Evolutionary conservation across 495 filamentous ascomycete genomes (phyloP).

Genomic region (Hypoxylon crocopeplum): DNA sequence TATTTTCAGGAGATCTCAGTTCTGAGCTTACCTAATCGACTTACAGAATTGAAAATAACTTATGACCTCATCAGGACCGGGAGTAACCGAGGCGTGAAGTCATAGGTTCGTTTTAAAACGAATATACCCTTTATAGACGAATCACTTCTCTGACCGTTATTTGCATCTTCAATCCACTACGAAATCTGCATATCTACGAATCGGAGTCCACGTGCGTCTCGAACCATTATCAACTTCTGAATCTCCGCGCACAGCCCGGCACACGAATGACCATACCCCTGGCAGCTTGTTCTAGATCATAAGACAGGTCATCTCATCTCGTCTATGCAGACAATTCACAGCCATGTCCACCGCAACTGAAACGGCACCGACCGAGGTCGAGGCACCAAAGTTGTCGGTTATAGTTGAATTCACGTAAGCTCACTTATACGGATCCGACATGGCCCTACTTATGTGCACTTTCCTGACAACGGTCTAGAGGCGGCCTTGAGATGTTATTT

Average conservation of each 20-base stretch:
- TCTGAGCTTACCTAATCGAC: slow-evolving; percentile 15
- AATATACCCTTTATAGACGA: too few species aligned
- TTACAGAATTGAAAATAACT: too few species aligned
- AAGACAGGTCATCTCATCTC: background rate
- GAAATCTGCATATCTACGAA: slow-evolving; percentile 4
- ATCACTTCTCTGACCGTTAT: too few species aligned
- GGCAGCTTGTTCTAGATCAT: background rate
- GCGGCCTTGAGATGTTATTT: slow-evolving; percentile 96
- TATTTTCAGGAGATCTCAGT: background rate
- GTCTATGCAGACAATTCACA: background rate
- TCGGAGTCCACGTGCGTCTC: slow-evolving; percentile 13
- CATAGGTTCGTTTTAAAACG: too few species aligned
- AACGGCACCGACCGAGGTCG: slow-evolving; percentile 16
- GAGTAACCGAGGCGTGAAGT: background rate
- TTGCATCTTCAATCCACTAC: background rate
- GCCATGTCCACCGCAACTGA: slow-evolving; percentile 29
- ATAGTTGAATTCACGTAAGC: slow-evolving; percentile 80
- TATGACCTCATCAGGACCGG: background rate
- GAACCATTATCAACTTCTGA: background rate
- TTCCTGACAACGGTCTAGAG: slow-evolving; percentile 58
- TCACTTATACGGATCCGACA: too few species aligned
- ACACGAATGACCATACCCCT: background rate
- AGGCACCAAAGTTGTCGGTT: slow-evolving; percentile 52
- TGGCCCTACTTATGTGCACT: too few species aligned
- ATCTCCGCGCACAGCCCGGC: too few species aligned